Percentiles rank a stretch among this genome's conserved stretches.
phyloP scores from a whole-genome alignment of 495 filamentous ascomycete genomes.

The Neohortaea acidophila region DNA sequence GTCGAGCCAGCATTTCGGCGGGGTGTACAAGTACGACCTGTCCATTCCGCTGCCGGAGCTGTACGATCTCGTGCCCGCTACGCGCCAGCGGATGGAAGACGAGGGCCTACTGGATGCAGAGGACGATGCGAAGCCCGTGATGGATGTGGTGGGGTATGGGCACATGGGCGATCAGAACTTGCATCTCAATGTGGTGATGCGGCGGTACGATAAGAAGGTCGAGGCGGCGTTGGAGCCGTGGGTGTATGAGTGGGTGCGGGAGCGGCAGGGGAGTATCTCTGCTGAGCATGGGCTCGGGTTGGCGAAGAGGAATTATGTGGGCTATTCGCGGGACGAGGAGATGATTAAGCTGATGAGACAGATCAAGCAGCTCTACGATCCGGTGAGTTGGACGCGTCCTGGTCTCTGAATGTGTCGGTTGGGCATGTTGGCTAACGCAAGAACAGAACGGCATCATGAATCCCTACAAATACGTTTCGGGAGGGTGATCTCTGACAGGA shows the following conservation, averaged over 20 bases:
- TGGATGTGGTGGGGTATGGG: slow-evolving; percentile 85
- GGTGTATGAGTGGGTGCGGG: slow-evolving; percentile 90
- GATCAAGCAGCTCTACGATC: slow-evolving; percentile 82
- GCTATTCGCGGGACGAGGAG: slow-evolving; percentile 74
- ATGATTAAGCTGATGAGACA: slow-evolving; percentile 86
- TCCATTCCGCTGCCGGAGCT: slow-evolving; percentile 82
- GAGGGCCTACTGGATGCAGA: slow-evolving; percentile 64
- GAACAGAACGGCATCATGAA: slow-evolving; percentile 83
- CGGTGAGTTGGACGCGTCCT: slow-evolving; percentile 33
- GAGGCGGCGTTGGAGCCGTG: slow-evolving; percentile 86
- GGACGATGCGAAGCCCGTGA: slow-evolving; percentile 56
- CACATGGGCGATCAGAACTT: slow-evolving; percentile 96
- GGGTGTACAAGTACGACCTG: slow-evolving; percentile 95
- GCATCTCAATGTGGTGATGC: slow-evolving; percentile 73
- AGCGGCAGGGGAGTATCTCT: slow-evolving; percentile 78
- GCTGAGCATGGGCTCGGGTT: slow-evolving; percentile 90
- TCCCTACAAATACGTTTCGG: slow-evolving; percentile 74
- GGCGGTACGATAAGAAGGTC: slow-evolving; percentile 72
- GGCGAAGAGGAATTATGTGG: slow-evolving; percentile 87
- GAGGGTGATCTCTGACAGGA: not conserved
- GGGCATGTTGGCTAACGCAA: slow-evolving; percentile 10
- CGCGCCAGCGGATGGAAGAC: slow-evolving; percentile 48
- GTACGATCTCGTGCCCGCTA: slow-evolving; percentile 78
- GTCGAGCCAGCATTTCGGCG: slow-evolving; percentile 73
- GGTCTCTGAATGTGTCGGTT: not conserved